These are phyloP conservation scores for Excoecaria agallocha DNA, from an alignment of 345 rosid species.

Conservation along the genomic window DNA sequence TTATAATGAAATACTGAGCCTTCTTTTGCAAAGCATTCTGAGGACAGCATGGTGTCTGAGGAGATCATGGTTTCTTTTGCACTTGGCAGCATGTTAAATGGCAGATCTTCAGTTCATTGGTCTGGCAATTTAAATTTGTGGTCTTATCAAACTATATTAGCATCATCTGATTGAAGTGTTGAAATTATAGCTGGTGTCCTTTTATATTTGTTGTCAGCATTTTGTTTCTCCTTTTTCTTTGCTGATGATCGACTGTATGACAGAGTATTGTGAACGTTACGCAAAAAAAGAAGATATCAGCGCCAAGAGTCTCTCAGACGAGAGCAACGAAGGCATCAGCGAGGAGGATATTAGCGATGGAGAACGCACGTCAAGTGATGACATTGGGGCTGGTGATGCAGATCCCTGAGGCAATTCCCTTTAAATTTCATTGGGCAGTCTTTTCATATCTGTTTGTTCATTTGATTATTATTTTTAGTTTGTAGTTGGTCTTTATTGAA, in stretches of 20 bases:
- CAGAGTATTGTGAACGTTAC: constrained; percentile 36
- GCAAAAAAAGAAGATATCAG: constrained; percentile 32
- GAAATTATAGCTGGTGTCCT: background rate
- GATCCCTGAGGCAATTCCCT: constrained; percentile 24
- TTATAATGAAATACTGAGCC: background rate
- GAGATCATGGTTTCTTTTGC: background rate
- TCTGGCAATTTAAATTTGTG: background rate
- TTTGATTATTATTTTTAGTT: background rate
- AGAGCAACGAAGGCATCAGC: constrained; percentile 28
- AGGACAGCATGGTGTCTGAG: no score
- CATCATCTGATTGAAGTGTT: background rate
- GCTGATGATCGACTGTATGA: constrained; percentile 7
- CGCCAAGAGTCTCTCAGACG: constrained; percentile 15
- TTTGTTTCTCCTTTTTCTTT: background rate
- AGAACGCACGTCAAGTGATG: constrained; percentile 31
- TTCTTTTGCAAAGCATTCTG: background rate
- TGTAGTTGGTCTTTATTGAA: background rate
- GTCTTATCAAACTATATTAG: background rate
- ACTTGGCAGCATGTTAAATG: background rate
- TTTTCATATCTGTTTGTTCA: background rate
- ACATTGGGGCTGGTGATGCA: constrained; percentile 29
- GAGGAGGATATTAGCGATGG: constrained; percentile 30
- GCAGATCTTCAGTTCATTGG: constrained; percentile 2
- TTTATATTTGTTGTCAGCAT: background rate
- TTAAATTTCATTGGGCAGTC: background rate